These are phyloP conservation scores for Groenewaldozyma tartarivorans DNA, from an alignment of 805 yeast genomes.

Conservation along the genomic window DNA sequence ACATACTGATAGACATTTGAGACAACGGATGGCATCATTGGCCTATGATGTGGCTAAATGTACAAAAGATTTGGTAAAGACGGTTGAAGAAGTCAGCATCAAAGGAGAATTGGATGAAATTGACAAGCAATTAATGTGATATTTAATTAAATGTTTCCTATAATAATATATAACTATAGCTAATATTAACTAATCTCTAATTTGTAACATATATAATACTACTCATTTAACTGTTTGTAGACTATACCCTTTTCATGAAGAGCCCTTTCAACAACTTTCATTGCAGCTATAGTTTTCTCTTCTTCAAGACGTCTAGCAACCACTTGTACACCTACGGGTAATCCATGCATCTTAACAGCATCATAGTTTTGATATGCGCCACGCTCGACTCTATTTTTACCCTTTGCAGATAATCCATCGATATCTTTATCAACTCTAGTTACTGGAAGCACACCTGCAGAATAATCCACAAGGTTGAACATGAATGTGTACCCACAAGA, in stretches of 20 bases:
- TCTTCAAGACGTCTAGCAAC: conserved; percentile 53
- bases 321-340: conserved; percentile 58
- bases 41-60: conserved; percentile 95
- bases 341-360: conserved; percentile 44
- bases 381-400: conserved; percentile 34
- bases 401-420: conserved; percentile 22
- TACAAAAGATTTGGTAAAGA: conserved; percentile 90
- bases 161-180: too few relatives aligned
- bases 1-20: conserved; percentile 79
- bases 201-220: neutral
- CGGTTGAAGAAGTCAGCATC: conserved; percentile 89
- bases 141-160: too few relatives aligned
- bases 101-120: conserved; percentile 77
- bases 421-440: conserved; percentile 37
- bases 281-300: conserved; percentile 46
- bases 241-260: conserved; percentile 22
- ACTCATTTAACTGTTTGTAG: conserved; percentile 16
- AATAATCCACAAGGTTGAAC: conserved; percentile 46
- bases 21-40: conserved; percentile 90
- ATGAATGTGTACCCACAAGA: conserved; percentile 45
- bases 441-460: conserved; percentile 46
- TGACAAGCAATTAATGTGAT: conserved; percentile 41
- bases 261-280: conserved; percentile 34
- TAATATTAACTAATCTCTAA: too few relatives aligned
- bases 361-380: conserved; percentile 39